Evolutionary conservation across 78 protist genomes (phyloP).

Genomic region (Bodo saltans): DNA sequence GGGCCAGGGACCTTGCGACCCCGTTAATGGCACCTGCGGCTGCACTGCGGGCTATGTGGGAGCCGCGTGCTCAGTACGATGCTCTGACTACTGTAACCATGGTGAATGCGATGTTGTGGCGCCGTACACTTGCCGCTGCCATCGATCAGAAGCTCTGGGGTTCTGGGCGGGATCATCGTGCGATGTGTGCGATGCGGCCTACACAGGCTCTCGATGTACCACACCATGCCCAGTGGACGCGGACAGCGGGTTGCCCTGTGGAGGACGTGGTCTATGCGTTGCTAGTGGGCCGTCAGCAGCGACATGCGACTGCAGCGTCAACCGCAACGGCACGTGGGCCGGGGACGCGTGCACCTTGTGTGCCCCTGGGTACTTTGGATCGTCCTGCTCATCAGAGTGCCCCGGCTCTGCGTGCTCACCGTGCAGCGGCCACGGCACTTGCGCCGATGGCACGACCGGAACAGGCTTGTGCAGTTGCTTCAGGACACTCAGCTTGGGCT

Average conservation of each 20-base stretch:
- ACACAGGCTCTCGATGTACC: too few species aligned
- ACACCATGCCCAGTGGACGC: too few species aligned
- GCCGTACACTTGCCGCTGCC: too few species aligned
- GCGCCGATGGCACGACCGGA: neutral
- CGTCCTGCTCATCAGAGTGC: neutral
- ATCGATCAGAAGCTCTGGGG: too few species aligned
- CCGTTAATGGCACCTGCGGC: neutral
- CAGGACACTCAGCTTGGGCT: neutral
- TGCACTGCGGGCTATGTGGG: neutral
- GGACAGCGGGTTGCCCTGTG: neutral
- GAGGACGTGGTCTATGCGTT: neutral
- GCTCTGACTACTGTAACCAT: neutral
- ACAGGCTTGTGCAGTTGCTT: neutral
- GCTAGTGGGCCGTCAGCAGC: neutral
- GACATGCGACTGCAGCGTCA: neutral
- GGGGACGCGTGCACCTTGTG: constrained; percentile 13
- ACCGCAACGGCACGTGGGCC: neutral
- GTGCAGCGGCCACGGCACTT: neutral
- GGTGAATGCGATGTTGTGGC: too few species aligned
- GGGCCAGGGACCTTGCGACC: neutral
- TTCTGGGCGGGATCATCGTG: too few species aligned
- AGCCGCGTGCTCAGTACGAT: neutral
- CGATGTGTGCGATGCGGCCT: too few species aligned
- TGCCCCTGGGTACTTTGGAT: neutral
- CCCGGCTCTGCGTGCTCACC: neutral